Base-by-base conservation (phyloP, 2,329 filamentous ascomycete species). In the Cadophora sp. region DNA sequence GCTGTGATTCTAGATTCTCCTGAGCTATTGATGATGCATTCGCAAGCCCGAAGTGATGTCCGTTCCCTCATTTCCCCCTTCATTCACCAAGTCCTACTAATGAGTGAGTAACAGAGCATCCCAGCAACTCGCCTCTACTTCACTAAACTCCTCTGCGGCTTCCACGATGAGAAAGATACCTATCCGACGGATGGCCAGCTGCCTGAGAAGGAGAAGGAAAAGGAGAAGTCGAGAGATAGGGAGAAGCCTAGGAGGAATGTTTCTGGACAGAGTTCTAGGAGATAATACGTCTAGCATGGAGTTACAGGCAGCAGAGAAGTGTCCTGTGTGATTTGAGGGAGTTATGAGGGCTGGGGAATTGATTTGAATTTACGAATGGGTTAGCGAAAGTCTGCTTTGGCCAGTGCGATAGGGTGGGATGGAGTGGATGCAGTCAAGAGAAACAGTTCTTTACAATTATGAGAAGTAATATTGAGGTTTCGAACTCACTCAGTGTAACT, bases 21-120 rank as follows among this genome's bases (percentile, higher is more conserved):
- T 0, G 87, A 89, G 73, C 77, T 85, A 65, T 78, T 90, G 58
- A 85, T 87, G 81, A 87, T 87, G 80, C 83, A 86, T 50, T 84
- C 87, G 1, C 81, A 84, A 70, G 83, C 83, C 69, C 80, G 81
- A 36, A 81, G 81, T 39, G 83, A 87, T 71, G 87, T 89, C 74
- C 72, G 84, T 80, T 20, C 36, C 62, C 24, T 18, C 9, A 39
- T 51, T 36, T 6, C 39, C 50, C 48, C 36, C 56, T 47, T n/a
- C 43, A 18, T 43, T 61, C 27, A 58, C 39, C 16, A 39, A 27
- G 59, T 47, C 13, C 13, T 22, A 30, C 53, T 65, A n/a, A 65
- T n/a, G 27, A 39, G 43, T n/a, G 27, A 39, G 43, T 14, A 22
- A 51, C 68, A 89, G 87, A 88, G 82, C 74, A 81, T 88, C 27